Evolutionary conservation across 1,284 basidiomycete species (phyloP).

Genomic region (Pisolithus thermaeus): DNA sequence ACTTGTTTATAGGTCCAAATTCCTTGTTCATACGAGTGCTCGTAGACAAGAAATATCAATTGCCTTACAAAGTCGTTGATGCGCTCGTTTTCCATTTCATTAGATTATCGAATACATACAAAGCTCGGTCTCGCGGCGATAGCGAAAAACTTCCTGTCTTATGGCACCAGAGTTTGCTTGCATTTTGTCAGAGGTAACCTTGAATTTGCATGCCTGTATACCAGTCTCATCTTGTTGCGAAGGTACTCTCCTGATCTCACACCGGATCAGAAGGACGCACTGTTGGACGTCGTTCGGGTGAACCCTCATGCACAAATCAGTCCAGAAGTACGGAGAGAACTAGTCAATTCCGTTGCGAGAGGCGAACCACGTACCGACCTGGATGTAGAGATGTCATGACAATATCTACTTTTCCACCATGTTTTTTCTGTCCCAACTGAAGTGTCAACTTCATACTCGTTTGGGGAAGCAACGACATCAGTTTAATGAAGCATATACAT

Average conservation of each 20-base stretch:
- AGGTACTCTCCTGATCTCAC: conserved; percentile 97
- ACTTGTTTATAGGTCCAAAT: conserved; percentile 63
- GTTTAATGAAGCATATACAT: neutral
- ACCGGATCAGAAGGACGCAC: conserved; percentile 94
- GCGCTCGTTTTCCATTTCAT: conserved; percentile 98
- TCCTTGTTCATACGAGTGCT: conserved; percentile 97
- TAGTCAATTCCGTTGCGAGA: conserved; percentile 67
- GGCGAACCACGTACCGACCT: conserved; percentile 57
- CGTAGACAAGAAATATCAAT: conserved; percentile 96
- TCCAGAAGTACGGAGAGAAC: conserved; percentile 85
- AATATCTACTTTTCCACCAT: neutral
- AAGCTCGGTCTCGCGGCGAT: conserved; percentile 58
- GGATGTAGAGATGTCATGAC: conserved; percentile 56
- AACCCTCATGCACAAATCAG: conserved; percentile 88
- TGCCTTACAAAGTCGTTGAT: conserved; percentile 98
- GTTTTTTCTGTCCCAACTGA: neutral
- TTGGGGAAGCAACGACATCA: neutral
- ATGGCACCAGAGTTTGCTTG: conserved; percentile 96
- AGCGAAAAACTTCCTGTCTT: conserved; percentile 85
- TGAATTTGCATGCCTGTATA: conserved; percentile 2
- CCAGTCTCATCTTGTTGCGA: neutral
- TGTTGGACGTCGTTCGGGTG: conserved; percentile 89
- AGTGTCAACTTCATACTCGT: neutral
- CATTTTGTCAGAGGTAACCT: conserved; percentile 87
- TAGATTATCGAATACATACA: conserved; percentile 85